A percentile compares a stretch with the other conserved stretches of the same genome.
These are phyloP conservation scores for Microbotryum scabiosae DNA, from an alignment of 1,284 basidiomycete species.

Conservation along the genomic window DNA sequence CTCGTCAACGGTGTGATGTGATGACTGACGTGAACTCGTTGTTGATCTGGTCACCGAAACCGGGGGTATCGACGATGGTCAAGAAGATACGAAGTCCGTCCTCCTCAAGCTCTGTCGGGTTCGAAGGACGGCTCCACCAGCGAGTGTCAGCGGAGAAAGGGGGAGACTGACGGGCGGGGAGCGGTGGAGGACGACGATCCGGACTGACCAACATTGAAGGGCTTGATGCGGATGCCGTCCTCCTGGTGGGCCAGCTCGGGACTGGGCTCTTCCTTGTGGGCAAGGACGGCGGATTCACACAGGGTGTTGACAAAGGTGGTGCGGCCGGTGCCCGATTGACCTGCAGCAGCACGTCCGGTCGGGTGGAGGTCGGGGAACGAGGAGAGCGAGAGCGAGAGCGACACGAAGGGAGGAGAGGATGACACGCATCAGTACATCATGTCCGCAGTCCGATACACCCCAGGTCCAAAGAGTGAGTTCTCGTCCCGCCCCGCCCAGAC, in stretches of 20 bases:
- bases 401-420: neutral
- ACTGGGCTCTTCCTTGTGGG: slow-evolving; percentile 72
- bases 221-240: slow-evolving; percentile 92
- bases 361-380: no score
- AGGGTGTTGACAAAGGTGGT: slow-evolving; percentile 98
- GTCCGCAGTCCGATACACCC: neutral
- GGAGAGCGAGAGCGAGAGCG: neutral
- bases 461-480: neutral
- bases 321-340: slow-evolving; percentile 89
- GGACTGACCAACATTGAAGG: slow-evolving; percentile 76
- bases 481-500: no score
- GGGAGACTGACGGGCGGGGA: slow-evolving; percentile 1
- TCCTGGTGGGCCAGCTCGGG: slow-evolving; percentile 88
- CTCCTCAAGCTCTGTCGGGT: slow-evolving; percentile 76
- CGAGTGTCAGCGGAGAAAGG: neutral
- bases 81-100: slow-evolving; percentile 96
- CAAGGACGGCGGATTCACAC: slow-evolving; percentile 53
- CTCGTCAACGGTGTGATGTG: neutral
- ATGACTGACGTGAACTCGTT: slow-evolving; percentile 86
- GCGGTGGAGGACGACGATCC: neutral
- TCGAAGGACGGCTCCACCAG: slow-evolving; percentile 43
- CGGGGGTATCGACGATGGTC: slow-evolving; percentile 97
- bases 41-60: slow-evolving; percentile 98
- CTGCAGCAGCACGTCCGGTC: slow-evolving; percentile 49
- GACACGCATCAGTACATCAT: neutral